Evolutionary conservation across 1,284 basidiomycete species (phyloP).

Genomic region (Cryptococcus neoformans): DNA sequence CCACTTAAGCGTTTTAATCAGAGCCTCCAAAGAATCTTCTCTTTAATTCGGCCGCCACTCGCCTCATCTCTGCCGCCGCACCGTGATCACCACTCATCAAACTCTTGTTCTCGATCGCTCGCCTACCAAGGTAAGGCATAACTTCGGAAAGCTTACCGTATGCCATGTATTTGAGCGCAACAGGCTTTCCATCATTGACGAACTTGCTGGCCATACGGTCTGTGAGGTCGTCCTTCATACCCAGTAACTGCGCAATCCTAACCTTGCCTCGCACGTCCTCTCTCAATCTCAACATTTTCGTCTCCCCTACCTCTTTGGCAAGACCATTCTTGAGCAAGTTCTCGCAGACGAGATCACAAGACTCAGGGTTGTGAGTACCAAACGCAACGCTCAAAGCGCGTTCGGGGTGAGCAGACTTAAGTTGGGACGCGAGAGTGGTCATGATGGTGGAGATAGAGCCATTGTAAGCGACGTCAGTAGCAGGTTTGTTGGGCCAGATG

Average conservation of each 20-base stretch:
- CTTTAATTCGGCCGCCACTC: constrained; percentile 57
- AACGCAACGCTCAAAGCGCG: constrained; percentile 69
- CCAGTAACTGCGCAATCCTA: constrained; percentile 78
- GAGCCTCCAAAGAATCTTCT: constrained; percentile 48
- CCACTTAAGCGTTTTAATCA: too few species aligned
- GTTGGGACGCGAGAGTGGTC: constrained; percentile 55
- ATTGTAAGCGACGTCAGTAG: constrained; percentile 81
- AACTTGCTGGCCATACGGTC: constrained; percentile 63
- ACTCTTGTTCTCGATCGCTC: constrained; percentile 75
- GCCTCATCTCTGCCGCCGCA: constrained; percentile 57
- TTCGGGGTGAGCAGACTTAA: constrained; percentile 48
- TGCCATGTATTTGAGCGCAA: constrained; percentile 79
- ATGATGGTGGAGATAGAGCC: constrained; percentile 63
- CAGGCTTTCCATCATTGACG: constrained; percentile 57
- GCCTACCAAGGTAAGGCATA: constrained; percentile 69
- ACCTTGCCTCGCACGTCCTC: constrained; percentile 66
- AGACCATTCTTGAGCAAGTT: constrained; percentile 61
- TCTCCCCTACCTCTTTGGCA: constrained; percentile 42
- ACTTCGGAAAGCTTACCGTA: constrained; percentile 76
- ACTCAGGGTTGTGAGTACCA: constrained; percentile 79
- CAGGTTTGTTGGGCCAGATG: constrained; percentile 53
- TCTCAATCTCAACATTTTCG: constrained; percentile 38
- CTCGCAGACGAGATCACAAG: constrained; percentile 60
- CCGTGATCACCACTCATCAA: constrained; percentile 60
- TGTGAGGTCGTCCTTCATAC: constrained; percentile 83